A percentile compares a stretch with the other conserved stretches of the same genome.
Conservation (phyloP, 371 early-diverging fungal genomes). For the Gilbertella persicaria region DNA sequence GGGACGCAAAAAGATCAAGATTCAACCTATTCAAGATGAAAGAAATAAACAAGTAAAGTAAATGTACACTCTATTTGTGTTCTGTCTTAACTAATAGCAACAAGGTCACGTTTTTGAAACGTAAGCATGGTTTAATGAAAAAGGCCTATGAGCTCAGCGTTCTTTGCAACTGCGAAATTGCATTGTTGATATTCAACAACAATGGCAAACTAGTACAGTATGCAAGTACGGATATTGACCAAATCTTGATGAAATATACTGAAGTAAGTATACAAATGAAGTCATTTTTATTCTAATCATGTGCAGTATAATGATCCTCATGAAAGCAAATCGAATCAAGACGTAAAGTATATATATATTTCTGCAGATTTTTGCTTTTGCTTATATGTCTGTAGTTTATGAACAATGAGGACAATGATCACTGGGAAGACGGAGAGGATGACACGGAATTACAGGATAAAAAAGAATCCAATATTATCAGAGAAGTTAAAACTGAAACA, state of each 20-base stretch:
- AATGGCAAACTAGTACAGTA: conserved; percentile 94
- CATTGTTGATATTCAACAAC: conserved; percentile 85
- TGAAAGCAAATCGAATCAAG: conserved; percentile 46
- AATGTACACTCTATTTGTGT: not conserved
- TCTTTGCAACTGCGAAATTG: conserved; percentile 96
- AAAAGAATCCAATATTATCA: not conserved
- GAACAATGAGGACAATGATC: conserved; percentile 12
- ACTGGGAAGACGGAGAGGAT: conserved; percentile 16
- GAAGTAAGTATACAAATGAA: conserved; percentile 66
- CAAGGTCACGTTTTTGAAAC: conserved; percentile 91
- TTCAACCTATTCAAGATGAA: conserved; percentile 32
- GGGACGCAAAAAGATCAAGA: conserved; percentile 39
- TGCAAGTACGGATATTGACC: conserved; percentile 89
- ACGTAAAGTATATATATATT: conserved; percentile 26
- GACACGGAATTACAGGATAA: conserved; percentile 5
- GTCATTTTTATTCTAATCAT: not conserved
- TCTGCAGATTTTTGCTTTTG: not conserved
- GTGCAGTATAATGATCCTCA: conserved; percentile 40
- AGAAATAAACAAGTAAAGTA: conserved; percentile 30
- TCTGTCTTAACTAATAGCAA: not conserved
- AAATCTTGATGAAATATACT: conserved; percentile 88
- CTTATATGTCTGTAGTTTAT: conserved; percentile 14
- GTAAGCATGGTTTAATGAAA: conserved; percentile 99
- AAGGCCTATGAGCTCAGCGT: conserved; percentile 98
- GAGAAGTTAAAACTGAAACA: no score